These are phyloP conservation scores for Saksenaea vasiformis DNA, from an alignment of 371 early-diverging fungal genomes.

Conservation along the genomic window DNA sequence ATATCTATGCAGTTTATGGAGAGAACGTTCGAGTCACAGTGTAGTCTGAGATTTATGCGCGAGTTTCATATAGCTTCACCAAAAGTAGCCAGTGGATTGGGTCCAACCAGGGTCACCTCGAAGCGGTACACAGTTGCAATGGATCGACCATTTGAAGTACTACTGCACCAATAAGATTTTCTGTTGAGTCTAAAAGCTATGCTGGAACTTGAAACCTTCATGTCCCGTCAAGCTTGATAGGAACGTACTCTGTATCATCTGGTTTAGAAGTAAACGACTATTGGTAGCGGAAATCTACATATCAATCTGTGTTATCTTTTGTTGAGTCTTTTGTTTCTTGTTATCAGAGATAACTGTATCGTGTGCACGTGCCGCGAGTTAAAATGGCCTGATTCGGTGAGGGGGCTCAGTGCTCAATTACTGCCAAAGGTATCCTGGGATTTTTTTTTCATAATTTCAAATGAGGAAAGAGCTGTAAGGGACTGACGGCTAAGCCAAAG, in stretches of 20 bases:
- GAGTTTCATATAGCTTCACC: background rate
- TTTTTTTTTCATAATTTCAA: background rate
- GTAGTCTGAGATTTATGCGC: background rate
- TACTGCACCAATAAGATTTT: background rate
- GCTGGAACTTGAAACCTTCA: background rate
- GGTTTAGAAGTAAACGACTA: background rate
- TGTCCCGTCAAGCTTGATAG: background rate
- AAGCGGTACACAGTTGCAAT: background rate
- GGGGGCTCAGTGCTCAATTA: background rate
- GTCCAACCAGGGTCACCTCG: background rate
- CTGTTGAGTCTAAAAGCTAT: background rate
- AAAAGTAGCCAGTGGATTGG: constrained; percentile 5
- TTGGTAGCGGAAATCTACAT: background rate
- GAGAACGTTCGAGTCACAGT: background rate
- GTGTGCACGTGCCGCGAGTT: background rate
- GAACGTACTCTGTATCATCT: too few species aligned
- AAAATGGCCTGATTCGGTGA: background rate
- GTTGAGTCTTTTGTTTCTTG: background rate
- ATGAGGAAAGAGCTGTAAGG: background rate
- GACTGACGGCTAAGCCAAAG: background rate
- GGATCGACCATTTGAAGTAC: background rate
- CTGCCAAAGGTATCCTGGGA: background rate
- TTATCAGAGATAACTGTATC: constrained; percentile 8
- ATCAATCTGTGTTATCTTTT: background rate
- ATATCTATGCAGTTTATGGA: background rate